Conservation (phyloP, 495 filamentous ascomycete genomes). For the Neurospora sublineolata region DNA sequence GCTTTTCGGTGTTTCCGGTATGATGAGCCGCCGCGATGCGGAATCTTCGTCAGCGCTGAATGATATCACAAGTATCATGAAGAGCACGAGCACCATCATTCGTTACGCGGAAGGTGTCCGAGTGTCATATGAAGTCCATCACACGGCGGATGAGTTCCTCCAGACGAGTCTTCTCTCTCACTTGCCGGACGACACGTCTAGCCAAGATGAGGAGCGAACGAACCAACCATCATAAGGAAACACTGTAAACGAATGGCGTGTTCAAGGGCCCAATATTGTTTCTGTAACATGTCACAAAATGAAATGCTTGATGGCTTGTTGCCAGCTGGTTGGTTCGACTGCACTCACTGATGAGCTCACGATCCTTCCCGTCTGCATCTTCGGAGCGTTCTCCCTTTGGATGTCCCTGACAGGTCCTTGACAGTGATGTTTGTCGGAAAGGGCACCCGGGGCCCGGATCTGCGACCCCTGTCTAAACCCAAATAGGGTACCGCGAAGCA, state of each 20-base stretch:
- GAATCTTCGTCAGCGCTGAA: not conserved
- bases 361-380: not conserved
- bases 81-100: not conserved
- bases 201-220: not conserved
- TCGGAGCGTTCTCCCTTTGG: not conserved
- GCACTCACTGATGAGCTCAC: not conserved
- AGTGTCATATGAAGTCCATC: not conserved
- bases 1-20: not conserved
- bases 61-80: not conserved
- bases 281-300: not conserved
- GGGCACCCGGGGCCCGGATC: conserved; percentile 10
- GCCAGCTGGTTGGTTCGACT: not conserved
- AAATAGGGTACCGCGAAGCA: not conserved
- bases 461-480: not conserved
- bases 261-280: not conserved
- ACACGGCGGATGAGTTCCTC: not conserved
- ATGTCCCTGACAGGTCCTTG: not conserved
- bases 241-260: not conserved
- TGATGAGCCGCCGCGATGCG: not conserved
- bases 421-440: conserved; percentile 4
- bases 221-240: not conserved
- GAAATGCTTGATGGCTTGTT: not conserved
- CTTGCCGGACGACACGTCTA: not conserved
- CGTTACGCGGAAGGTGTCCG: not conserved
- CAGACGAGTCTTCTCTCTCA: not conserved